Percentiles rank a stretch among this genome's conserved stretches.
Evolutionary conservation across 2,329 filamentous ascomycete genomes (phyloP).

Genomic region (Xylaria sp.): DNA sequence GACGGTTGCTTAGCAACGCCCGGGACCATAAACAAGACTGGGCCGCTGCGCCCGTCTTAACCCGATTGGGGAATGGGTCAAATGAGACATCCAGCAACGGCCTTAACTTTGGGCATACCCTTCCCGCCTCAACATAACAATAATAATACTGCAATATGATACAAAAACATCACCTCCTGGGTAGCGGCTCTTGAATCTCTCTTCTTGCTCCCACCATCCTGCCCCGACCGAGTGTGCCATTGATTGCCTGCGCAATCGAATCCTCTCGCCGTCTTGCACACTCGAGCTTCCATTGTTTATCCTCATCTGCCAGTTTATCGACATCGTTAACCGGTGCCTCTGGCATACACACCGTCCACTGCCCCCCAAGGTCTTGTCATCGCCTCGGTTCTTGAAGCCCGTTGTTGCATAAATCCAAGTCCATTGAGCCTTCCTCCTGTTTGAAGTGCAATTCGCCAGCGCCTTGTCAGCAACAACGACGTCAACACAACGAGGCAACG

Average conservation of each 20-base stretch:
- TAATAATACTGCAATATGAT: conserved; percentile 34
- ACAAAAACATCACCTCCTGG: conserved; percentile 37
- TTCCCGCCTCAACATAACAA: conserved; percentile 34
- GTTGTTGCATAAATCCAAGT: conserved; percentile 17
- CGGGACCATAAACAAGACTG: conserved; percentile 23
- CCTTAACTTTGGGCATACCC: conserved; percentile 16
- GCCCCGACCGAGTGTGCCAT: conserved; percentile 1
- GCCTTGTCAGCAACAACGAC: conserved; percentile 16
- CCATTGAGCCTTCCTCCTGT: conserved; percentile 21
- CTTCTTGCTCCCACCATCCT: conserved; percentile 5
- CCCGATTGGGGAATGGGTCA: conserved; percentile 27
- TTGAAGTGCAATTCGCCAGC: conserved; percentile 4
- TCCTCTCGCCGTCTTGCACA: conserved; percentile 2
- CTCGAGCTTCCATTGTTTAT: conserved; percentile 18
- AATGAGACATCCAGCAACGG: conserved; percentile 30
- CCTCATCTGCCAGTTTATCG: conserved; percentile 4
- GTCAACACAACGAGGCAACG: neutral
- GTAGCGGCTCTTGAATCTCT: conserved; percentile 7
- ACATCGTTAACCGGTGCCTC: conserved; percentile 9
- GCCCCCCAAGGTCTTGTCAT: neutral
- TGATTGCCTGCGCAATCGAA: conserved; percentile 1
- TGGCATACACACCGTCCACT: neutral
- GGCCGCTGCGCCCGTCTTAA: conserved; percentile 8
- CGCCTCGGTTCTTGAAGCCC: neutral
- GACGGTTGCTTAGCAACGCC: conserved; percentile 33